Base-by-base conservation (phyloP, 805 yeast species). In the Saccharomycopsis sp. region DNA sequence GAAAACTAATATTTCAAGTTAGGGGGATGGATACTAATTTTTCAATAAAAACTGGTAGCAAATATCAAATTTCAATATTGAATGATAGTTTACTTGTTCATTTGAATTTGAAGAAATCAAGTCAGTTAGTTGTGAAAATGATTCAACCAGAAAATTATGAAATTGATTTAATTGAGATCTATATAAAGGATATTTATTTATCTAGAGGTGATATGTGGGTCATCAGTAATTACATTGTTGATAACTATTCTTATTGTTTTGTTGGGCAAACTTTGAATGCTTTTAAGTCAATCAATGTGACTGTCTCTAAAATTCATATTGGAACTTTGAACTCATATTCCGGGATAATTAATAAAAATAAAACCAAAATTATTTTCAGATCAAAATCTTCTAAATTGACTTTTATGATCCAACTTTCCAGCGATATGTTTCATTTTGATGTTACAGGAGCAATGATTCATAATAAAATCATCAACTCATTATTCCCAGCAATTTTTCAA, bases 351-450 rank as follows among this genome's bases (percentile, higher is more conserved):
- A 83, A 88, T 1, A 56, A 56, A 6, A 67, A 66, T 15, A 65
- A 74, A 21, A 88, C 98, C 3, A 80, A 79, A 49, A 62, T 92
- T 21, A 84, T 87, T 0, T 89, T 83, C 56, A 69, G 99, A 35
- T 86, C 96, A 1, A 96, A 89, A 52, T 79, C 95, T 31, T 94
- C 96, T 2, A 74, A 82, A 42, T 63, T 89, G 42, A 72, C 85
- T 13, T 82, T 88, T 37, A 66, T 92, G 47, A 76, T 92, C 37
- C 98, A 92, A 55, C 75, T 88, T 46, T 83, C 96, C 1, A 72
- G 81, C 30, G 99, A 92, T 53, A 92, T 92, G 96, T 92, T 96
- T 94, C 86, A 87, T 57, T 92, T 92, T 58, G 97, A 92, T 59
- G 96, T 88, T 53, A 82, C 82, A 49, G 98, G 98, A 2, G 96